Evolutionary conservation across 2,329 filamentous ascomycete species (phyloP).

Genomic region (Leptographium lundbergii): DNA sequence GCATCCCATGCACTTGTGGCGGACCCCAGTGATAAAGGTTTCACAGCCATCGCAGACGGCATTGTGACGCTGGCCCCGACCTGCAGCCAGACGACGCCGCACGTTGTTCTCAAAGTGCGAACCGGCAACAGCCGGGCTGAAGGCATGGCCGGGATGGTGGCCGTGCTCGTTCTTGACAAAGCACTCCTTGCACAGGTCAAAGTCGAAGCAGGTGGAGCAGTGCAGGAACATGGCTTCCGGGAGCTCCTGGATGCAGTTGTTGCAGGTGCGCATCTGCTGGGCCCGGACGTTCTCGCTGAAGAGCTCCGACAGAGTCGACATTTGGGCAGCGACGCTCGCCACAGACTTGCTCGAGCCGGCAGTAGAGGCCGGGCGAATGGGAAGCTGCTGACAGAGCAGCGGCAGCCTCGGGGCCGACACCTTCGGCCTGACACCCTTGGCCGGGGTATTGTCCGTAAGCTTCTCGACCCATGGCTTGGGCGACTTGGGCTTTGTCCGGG

Average conservation of each 20-base stretch:
- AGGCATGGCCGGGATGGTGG: slow-evolving; percentile 79
- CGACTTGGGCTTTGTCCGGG: slow-evolving; percentile 47
- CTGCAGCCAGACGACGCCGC: slow-evolving; percentile 57
- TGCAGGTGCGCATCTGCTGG: slow-evolving; percentile 49
- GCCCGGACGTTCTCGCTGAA: not conserved
- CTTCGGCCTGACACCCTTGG: not conserved
- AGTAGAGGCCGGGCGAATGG: not conserved
- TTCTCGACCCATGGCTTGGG: not conserved
- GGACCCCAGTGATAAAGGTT: slow-evolving; percentile 72
- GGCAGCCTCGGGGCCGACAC: not conserved
- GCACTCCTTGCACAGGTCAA: slow-evolving; percentile 79
- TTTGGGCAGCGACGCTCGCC: not conserved
- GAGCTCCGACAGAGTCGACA: not conserved
- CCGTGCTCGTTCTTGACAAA: slow-evolving; percentile 67
- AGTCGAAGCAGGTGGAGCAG: slow-evolving; percentile 77
- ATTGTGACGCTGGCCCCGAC: slow-evolving; percentile 69
- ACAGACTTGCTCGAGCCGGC: not conserved
- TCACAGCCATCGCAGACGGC: slow-evolving; percentile 95
- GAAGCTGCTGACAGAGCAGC: not conserved
- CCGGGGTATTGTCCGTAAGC: not conserved
- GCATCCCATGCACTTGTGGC: slow-evolving; percentile 93
- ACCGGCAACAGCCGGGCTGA: slow-evolving; percentile 54
- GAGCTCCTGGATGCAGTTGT: slow-evolving; percentile 53
- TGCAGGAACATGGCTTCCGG: slow-evolving; percentile 72
- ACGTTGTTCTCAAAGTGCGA: slow-evolving; percentile 49